phyloP scores from a whole-genome alignment of 106 monocot genomes.

The Narthecium ossifragum region DNA sequence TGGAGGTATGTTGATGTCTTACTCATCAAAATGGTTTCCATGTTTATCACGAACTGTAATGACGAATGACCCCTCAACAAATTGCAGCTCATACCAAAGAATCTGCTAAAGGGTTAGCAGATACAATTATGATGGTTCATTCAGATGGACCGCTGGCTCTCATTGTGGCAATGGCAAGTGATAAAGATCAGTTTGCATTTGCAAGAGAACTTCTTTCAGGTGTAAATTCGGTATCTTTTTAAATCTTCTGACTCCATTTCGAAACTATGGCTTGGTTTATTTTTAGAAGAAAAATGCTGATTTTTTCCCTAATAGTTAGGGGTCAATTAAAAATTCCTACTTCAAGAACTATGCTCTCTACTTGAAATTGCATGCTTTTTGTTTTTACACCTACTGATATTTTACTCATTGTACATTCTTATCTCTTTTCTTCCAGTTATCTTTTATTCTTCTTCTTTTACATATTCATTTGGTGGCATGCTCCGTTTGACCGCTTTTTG shows the following conservation, averaged over 20 bases:
- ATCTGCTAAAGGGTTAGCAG: constrained; percentile 80
- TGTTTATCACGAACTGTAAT: constrained; percentile 1
- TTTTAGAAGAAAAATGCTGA: no score
- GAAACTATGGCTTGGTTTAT: no score
- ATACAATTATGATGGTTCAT: constrained; percentile 37
- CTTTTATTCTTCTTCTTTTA: no score
- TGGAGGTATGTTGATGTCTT: constrained; percentile 55
- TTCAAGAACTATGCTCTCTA: no score
- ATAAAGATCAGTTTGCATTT: constrained; percentile 89
- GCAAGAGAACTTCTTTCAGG: constrained; percentile 82
- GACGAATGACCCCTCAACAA: constrained; percentile 1
- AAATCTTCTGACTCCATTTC: not conserved
- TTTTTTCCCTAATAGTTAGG: no score
- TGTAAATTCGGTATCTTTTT: constrained; percentile 4
- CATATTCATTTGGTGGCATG: no score
- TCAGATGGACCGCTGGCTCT: constrained; percentile 48
- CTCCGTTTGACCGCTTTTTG: not conserved
- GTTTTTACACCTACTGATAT: no score
- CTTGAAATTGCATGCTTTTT: no score
- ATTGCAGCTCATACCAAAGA: constrained; percentile 93
- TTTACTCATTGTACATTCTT: no score
- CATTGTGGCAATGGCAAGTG: constrained; percentile 92
- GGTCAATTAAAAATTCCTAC: no score
- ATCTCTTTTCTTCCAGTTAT: no score
- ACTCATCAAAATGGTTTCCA: not conserved